phyloP scores from a whole-genome alignment of 805 yeast genomes.

The Myxozyma udenii region DNA sequence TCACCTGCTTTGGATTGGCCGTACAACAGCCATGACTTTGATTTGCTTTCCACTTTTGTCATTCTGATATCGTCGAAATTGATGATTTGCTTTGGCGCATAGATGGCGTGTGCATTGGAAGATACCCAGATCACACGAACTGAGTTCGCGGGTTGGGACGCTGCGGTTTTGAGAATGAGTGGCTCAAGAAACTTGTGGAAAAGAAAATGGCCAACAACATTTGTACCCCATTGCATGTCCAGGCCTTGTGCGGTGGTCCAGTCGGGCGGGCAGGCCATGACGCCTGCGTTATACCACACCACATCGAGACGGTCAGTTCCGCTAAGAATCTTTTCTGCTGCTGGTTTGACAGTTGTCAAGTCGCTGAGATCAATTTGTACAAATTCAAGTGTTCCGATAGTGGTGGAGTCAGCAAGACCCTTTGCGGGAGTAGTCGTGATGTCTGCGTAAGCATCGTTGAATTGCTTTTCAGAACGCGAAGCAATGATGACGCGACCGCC shows the following conservation, averaged over 20 bases:
- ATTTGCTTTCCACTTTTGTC: constrained; percentile 30
- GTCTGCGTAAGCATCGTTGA: constrained; percentile 9
- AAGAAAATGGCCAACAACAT: constrained; percentile 48
- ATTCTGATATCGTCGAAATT: constrained; percentile 37
- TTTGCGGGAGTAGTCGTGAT: not conserved
- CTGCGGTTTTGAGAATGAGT: constrained; percentile 40
- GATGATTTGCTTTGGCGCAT: constrained; percentile 39
- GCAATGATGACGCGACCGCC: constrained; percentile 17
- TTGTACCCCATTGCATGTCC: constrained; percentile 48
- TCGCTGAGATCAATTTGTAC: constrained; percentile 27
- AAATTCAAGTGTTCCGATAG: constrained; percentile 13
- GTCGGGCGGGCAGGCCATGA: constrained; percentile 35
- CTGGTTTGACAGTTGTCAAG: constrained; percentile 39
- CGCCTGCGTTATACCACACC: constrained; percentile 46
- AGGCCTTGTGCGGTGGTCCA: constrained; percentile 44
- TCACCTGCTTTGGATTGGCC: constrained; percentile 47
- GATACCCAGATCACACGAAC: constrained; percentile 48
- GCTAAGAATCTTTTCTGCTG: constrained; percentile 35
- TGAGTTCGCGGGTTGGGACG: constrained; percentile 19
- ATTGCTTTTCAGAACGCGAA: constrained; percentile 7
- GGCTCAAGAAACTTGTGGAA: constrained; percentile 44
- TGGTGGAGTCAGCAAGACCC: not conserved
- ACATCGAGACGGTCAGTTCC: constrained; percentile 39
- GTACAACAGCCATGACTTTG: constrained; percentile 33
- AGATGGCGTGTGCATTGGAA: constrained; percentile 39